Percentiles rank a stretch among this genome's conserved stretches.
phyloP scores from a whole-genome alignment of 176 grass and related monocot genomes.

The Neostapfia colusana region DNA sequence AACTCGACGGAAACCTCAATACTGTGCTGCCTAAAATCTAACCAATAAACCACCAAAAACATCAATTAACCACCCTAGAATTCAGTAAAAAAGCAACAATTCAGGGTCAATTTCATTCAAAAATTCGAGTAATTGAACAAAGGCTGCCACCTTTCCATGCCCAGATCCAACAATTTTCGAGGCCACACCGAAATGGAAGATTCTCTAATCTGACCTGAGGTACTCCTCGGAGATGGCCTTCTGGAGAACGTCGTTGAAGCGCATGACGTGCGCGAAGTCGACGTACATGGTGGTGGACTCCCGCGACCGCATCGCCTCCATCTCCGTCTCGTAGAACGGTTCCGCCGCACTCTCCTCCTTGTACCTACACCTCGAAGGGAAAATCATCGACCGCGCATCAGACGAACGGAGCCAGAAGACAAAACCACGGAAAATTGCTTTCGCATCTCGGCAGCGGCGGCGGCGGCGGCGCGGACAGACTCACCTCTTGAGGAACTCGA shows the following conservation, averaged over 20 bases:
- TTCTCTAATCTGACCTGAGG: conserved; percentile 55
- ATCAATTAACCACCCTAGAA: background rate
- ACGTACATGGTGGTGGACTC: conserved; percentile 95
- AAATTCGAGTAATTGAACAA: background rate
- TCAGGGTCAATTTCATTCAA: background rate
- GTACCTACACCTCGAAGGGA: conserved; percentile 46
- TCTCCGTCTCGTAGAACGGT: conserved; percentile 80
- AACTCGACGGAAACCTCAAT: background rate
- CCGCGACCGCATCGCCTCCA: conserved; percentile 74
- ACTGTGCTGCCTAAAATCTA: background rate
- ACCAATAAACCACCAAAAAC: too few species aligned
- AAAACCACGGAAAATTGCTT: conserved; percentile 22
- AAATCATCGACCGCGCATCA: background rate
- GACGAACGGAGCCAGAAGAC: background rate
- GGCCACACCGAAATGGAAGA: background rate
- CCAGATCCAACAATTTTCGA: background rate
- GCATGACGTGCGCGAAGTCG: conserved; percentile 92
- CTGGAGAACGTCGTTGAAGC: conserved; percentile 94
- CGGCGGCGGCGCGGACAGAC: background rate
- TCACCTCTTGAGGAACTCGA: conserved; percentile 94
- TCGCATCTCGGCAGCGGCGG: background rate
- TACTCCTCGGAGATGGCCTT: conserved; percentile 92
- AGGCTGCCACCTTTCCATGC: background rate
- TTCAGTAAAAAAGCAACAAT: background rate
- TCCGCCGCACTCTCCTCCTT: conserved; percentile 67